phyloP scores from a whole-genome alignment of 2,329 filamentous ascomycete genomes.

The Alternaria atra region DNA sequence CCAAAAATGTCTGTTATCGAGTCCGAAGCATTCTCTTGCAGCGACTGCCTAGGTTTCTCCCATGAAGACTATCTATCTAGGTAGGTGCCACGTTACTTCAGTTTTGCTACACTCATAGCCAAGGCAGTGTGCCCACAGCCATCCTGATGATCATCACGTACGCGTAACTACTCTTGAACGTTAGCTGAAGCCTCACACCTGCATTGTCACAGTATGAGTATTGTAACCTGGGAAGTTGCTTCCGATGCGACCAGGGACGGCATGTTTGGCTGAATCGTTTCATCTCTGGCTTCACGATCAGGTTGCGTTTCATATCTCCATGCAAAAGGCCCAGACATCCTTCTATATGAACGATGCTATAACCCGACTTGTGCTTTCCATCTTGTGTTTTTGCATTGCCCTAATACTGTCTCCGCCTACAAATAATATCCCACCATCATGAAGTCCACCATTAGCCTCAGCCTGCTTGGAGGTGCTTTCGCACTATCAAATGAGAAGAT shows the following conservation, averaged over 20 bases:
- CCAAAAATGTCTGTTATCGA: neutral
- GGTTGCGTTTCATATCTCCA: constrained; percentile 33
- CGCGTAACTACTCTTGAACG: neutral
- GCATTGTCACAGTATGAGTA: neutral
- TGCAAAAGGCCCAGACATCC: neutral
- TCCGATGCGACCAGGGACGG: neutral
- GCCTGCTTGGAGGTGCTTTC: constrained; percentile 32
- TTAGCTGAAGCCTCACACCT: neutral
- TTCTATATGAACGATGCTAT: neutral
- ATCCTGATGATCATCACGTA: neutral
- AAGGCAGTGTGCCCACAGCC: neutral
- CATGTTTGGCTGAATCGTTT: constrained; percentile 26
- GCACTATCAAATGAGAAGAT: constrained; percentile 34
- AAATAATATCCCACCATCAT: constrained; percentile 21
- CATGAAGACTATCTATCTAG: neutral
- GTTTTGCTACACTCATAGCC: neutral
- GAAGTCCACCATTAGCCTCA: constrained; percentile 30
- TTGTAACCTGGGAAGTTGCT: neutral
- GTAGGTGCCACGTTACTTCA: too few relatives aligned
- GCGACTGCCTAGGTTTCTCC: too few relatives aligned
- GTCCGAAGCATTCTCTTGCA: too few relatives aligned
- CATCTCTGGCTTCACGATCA: constrained; percentile 30
- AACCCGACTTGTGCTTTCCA: neutral
- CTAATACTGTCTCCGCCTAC: neutral
- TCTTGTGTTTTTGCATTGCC: neutral